A percentile compares a stretch with the other conserved stretches of the same genome.
phyloP scores from a whole-genome alignment of 192 early-diverging fungal genomes.

The Umbelopsis sp. region DNA sequence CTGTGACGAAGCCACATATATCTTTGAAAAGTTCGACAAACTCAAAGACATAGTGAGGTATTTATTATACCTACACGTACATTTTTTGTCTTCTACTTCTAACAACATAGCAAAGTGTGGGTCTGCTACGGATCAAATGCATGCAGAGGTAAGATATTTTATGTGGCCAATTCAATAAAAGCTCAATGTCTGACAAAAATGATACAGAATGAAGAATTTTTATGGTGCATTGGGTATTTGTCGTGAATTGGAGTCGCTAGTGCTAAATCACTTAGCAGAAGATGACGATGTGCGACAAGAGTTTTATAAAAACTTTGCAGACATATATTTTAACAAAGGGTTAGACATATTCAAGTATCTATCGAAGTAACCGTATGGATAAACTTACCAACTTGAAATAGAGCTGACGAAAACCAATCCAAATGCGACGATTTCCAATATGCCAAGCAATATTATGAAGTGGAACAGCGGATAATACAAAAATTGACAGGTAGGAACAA shows the following conservation, averaged over 20 bases:
- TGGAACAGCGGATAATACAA: conserved; percentile 16
- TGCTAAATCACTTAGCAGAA: neutral
- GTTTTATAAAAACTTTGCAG: conserved; percentile 17
- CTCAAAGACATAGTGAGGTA: conserved; percentile 15
- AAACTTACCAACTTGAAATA: neutral
- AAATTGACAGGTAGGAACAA: neutral
- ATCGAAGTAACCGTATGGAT: neutral
- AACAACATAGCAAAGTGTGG: neutral
- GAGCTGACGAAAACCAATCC: neutral
- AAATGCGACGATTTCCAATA: conserved; percentile 19
- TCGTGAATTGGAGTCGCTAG: neutral
- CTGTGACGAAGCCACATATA: neutral
- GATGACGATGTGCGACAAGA: conserved; percentile 11
- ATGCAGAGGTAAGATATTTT: neutral
- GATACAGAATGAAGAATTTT: conserved; percentile 16
- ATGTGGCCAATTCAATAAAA: too few species aligned
- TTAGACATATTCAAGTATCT: neutral
- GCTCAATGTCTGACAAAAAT: too few species aligned
- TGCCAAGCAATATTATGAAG: conserved; percentile 23
- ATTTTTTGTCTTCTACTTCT: neutral
- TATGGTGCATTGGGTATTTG: neutral
- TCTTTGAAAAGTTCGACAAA: neutral
- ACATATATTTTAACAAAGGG: conserved; percentile 23
- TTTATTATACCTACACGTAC: neutral
- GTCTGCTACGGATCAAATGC: neutral